A percentile compares a stretch with the other conserved stretches of the same genome.
phyloP scores from a whole-genome alignment of 2,329 filamentous ascomycete genomes.

The Acephala macrosclerotiorum region DNA sequence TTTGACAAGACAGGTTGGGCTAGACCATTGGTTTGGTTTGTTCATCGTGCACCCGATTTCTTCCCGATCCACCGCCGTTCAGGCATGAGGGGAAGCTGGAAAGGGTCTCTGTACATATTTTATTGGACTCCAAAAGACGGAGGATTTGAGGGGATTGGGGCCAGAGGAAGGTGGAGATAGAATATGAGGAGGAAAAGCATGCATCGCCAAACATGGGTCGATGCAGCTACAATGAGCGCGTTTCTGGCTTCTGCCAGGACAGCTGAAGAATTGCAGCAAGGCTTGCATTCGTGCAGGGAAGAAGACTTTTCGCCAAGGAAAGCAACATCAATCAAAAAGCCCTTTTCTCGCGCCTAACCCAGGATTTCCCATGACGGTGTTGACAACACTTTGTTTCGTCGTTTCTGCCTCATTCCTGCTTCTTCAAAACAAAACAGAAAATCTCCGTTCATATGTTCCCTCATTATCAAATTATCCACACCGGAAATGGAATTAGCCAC shows the following conservation, averaged over 20 bases:
- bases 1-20: slow-evolving; percentile 4
- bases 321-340: slow-evolving; percentile 5
- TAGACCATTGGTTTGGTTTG: background rate
- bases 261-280: slow-evolving; percentile 1
- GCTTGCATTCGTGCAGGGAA: too few relatives aligned
- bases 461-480: background rate
- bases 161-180: background rate
- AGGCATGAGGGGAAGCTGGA: slow-evolving; percentile 7
- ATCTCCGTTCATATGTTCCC: background rate
- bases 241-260: background rate
- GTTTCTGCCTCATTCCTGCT: background rate
- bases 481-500: slow-evolving; percentile 8
- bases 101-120: slow-evolving; percentile 10
- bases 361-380: background rate
- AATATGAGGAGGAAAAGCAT: background rate
- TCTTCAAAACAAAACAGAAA: background rate
- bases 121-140: background rate
- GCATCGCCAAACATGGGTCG: background rate
- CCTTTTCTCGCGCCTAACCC: slow-evolving; percentile 1
- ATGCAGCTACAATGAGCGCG: slow-evolving; percentile 5
- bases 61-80: background rate
- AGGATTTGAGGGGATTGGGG: slow-evolving; percentile 3
- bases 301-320: background rate
- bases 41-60: background rate
- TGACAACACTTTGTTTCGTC: background rate